Percentiles rank a stretch among this genome's conserved stretches.
phyloP scores from a whole-genome alignment of 2,329 filamentous ascomycete species.

The Fusarium redolens region DNA sequence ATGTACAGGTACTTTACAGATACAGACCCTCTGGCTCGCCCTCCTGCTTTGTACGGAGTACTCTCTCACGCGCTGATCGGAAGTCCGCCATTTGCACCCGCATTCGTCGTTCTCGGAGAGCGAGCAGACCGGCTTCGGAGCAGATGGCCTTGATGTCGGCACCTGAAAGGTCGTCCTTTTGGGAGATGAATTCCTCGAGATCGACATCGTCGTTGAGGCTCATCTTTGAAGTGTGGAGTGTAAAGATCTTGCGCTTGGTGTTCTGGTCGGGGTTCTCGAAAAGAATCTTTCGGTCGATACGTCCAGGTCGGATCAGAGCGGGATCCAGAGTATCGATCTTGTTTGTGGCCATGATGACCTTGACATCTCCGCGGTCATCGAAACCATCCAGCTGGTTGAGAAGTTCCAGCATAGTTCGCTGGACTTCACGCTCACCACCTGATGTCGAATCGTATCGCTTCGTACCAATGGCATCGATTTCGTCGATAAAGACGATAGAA shows the following conservation, averaged over 20 bases:
- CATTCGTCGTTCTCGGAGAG: slow-evolving; percentile 94
- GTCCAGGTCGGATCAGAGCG: slow-evolving; percentile 93
- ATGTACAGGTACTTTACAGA: slow-evolving; percentile 71
- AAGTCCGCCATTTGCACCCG: slow-evolving; percentile 99
- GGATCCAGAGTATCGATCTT: slow-evolving; percentile 99
- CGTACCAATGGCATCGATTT: slow-evolving; percentile 98
- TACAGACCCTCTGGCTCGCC: slow-evolving; percentile 98
- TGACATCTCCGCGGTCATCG: slow-evolving; percentile 98
- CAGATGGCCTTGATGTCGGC: slow-evolving; percentile 99
- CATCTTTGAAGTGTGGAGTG: slow-evolving; percentile 98
- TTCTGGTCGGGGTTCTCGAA: slow-evolving; percentile 80
- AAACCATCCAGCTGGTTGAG: slow-evolving; percentile 99
- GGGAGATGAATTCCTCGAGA: slow-evolving; percentile 96
- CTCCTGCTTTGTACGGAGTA: slow-evolving; percentile 98
- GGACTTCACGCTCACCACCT: slow-evolving; percentile 95
- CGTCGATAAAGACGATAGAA: slow-evolving; percentile 98
- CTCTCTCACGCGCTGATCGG: slow-evolving; percentile 88
- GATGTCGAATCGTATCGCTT: slow-evolving; percentile 99
- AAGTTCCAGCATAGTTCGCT: slow-evolving; percentile 97
- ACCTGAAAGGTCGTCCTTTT: slow-evolving; percentile 97
- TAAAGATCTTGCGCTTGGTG: slow-evolving; percentile 98
- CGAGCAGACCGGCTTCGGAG: slow-evolving; percentile 95
- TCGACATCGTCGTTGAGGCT: slow-evolving; percentile 96
- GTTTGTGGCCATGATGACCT: slow-evolving; percentile 99
- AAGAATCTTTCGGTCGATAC: slow-evolving; percentile 97